phyloP scores from a whole-genome alignment of 2,329 filamentous ascomycete genomes.

The Aureobasidium sp. region DNA sequence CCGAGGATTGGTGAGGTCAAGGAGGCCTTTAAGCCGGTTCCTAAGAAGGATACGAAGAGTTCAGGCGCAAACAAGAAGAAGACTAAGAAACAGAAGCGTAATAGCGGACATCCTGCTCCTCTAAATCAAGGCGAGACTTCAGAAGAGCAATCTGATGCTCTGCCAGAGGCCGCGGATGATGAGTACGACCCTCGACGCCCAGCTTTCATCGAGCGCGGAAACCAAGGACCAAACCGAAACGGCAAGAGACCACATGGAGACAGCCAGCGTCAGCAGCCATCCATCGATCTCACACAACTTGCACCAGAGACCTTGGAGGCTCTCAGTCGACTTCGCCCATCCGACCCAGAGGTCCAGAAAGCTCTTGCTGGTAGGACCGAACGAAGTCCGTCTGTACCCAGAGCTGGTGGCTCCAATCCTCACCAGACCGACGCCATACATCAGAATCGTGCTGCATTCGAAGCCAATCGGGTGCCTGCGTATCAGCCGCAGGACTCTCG shows the following conservation, averaged over 20 bases:
- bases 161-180: slow-evolving; percentile 33
- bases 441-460: not conserved
- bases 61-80: slow-evolving; percentile 16
- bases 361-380: not conserved
- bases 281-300: slow-evolving; percentile 6
- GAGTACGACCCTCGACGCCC: slow-evolving; percentile 42
- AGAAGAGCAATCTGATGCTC: slow-evolving; percentile 18
- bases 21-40: not conserved
- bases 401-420: not conserved
- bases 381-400: not conserved
- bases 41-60: not conserved
- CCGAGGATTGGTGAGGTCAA: slow-evolving; percentile 31
- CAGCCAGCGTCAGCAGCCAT: not conserved
- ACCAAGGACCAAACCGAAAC: not conserved
- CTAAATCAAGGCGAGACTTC: not conserved
- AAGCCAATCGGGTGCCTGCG: not conserved
- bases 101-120: slow-evolving; percentile 13
- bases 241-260: not conserved
- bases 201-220: slow-evolving; percentile 3
- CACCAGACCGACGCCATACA: not conserved
- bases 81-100: slow-evolving; percentile 23
- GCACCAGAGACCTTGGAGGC: slow-evolving; percentile 8
- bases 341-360: not conserved
- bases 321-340: not conserved
- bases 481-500: not conserved